Evolutionary conservation across 2,329 filamentous ascomycete genomes (phyloP).

Genomic region (Talaromyces islandicus): DNA sequence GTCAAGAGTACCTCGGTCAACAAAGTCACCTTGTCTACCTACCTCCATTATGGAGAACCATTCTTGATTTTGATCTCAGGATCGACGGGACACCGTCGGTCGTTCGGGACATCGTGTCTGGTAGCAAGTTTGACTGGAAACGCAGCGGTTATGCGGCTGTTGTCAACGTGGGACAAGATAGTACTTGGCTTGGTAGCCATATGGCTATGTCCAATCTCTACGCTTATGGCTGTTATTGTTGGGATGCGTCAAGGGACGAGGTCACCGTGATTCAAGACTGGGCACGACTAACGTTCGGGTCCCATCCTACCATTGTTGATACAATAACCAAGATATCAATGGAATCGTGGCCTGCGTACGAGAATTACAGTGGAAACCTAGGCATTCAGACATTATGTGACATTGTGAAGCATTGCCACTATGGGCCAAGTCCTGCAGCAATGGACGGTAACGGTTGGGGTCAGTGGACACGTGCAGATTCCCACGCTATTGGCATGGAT

Average conservation of each 20-base stretch:
- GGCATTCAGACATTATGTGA: constrained; percentile 65
- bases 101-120: constrained; percentile 56
- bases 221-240: constrained; percentile 61
- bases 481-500: constrained; percentile 60
- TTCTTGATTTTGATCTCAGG: constrained; percentile 62
- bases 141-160: constrained; percentile 61
- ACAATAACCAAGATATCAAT: constrained; percentile 59
- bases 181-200: constrained; percentile 64
- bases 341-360: constrained; percentile 65
- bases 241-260: constrained; percentile 50
- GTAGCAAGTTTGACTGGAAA: constrained; percentile 52
- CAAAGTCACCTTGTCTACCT: constrained; percentile 65
- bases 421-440: constrained; percentile 60
- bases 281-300: constrained; percentile 61
- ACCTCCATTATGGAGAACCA: constrained; percentile 61
- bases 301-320: constrained; percentile 49
- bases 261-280: constrained; percentile 55
- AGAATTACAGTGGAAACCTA: constrained; percentile 65
- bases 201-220: constrained; percentile 67
- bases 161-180: constrained; percentile 60
- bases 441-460: constrained; percentile 65
- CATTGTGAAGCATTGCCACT: constrained; percentile 54
- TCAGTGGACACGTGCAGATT: constrained; percentile 64
- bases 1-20: constrained; percentile 66
- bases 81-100: constrained; percentile 52